Evolutionary conservation across 73 alveolate genomes (phyloP).

Genomic region (Stentor roeselii): DNA sequence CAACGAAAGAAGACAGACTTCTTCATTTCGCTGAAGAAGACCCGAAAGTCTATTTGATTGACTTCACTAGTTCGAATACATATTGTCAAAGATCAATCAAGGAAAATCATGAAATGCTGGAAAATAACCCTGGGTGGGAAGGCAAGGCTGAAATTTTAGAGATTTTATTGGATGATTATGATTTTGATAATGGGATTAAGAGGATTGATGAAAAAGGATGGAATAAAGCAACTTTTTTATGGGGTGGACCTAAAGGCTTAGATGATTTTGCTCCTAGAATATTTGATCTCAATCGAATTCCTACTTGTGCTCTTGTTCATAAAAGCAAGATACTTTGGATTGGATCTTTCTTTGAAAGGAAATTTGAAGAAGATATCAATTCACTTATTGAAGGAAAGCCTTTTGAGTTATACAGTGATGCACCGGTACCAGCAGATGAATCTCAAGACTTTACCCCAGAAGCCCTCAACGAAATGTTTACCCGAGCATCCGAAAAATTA

Average conservation of each 20-base stretch:
- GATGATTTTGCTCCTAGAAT: slow-evolving; percentile 17
- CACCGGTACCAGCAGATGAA: neutral
- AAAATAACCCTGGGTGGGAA: slow-evolving; percentile 37
- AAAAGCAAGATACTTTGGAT: slow-evolving; percentile 37
- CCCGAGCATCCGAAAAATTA: neutral
- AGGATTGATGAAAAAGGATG: slow-evolving; percentile 44
- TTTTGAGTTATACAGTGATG: neutral
- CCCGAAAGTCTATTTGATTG: slow-evolving; percentile 43
- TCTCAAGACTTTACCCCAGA: neutral
- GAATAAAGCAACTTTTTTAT: slow-evolving; percentile 37
- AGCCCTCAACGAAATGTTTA: neutral
- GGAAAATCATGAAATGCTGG: slow-evolving; percentile 58
- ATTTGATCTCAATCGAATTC: slow-evolving; percentile 46
- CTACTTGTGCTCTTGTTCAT: slow-evolving; percentile 50
- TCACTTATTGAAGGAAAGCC: slow-evolving; percentile 26
- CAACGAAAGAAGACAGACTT: slow-evolving; percentile 24
- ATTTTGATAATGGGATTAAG: slow-evolving; percentile 13
- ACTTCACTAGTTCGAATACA: slow-evolving; percentile 61
- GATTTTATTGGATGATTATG: slow-evolving; percentile 35
- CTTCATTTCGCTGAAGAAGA: slow-evolving; percentile 26
- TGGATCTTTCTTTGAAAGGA: slow-evolving; percentile 42
- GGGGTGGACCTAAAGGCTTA: slow-evolving; percentile 32
- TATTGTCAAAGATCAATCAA: slow-evolving; percentile 59
- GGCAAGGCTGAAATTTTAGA: slow-evolving; percentile 47
- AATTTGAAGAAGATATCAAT: slow-evolving; percentile 39